phyloP scores from a whole-genome alignment of 148 eudicot species.

The Dianthus caryophyllus region DNA sequence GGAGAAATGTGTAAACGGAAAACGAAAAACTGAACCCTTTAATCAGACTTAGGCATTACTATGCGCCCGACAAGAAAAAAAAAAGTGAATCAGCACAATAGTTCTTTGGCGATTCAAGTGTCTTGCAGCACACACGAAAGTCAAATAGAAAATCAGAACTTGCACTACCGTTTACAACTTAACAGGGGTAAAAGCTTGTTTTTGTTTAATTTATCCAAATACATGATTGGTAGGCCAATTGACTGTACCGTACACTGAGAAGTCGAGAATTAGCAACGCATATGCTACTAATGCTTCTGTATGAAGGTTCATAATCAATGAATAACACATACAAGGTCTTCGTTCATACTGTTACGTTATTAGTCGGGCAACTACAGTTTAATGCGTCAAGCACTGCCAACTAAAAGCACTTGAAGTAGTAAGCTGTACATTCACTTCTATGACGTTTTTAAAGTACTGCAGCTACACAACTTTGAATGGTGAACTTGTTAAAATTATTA shows the following conservation, averaged over 20 bases:
- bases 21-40: background rate
- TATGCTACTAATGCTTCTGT: too few relatives aligned
- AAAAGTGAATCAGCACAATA: background rate
- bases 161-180: background rate
- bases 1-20: background rate
- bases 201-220: background rate
- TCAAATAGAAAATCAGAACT: background rate
- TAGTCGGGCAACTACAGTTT: background rate
- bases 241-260: too few relatives aligned
- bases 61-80: background rate
- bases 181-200: background rate
- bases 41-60: background rate
- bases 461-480: background rate
- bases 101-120: background rate
- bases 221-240: background rate
- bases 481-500: too few relatives aligned
- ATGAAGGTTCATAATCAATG: background rate
- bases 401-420: background rate
- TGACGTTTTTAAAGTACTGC: conserved; percentile 7
- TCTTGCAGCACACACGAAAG: background rate
- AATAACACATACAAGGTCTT: background rate
- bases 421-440: background rate
- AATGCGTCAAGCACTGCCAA: conserved; percentile 1
- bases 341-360: background rate
- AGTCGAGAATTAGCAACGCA: too few relatives aligned